phyloP scores from a whole-genome alignment of 2,329 filamentous ascomycete genomes.

The Bertia moriformis region DNA sequence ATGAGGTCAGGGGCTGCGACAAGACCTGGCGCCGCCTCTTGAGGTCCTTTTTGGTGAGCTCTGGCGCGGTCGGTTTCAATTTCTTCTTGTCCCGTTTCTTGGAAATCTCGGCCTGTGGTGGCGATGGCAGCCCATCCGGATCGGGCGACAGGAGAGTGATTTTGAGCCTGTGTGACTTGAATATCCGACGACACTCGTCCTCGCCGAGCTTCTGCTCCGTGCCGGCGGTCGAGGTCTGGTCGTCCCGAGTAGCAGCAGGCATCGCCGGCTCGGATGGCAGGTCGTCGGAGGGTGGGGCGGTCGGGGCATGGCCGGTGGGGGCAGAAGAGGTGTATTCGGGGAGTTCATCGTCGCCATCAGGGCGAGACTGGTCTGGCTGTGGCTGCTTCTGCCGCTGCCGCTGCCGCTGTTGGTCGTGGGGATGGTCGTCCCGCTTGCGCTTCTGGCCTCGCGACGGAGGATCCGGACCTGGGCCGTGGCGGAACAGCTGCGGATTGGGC shows the following conservation, averaged over 20 bases:
- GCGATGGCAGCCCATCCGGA: conserved; percentile 13
- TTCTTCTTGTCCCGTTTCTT: conserved; percentile 30
- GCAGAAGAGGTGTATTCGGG: conserved; percentile 47
- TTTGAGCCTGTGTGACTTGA: conserved; percentile 4
- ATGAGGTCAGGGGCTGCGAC: conserved; percentile 67
- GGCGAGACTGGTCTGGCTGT: no score
- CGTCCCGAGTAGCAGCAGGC: conserved; percentile 8
- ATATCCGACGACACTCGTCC: not conserved
- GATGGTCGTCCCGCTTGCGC: conserved; percentile 35
- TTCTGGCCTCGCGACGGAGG: conserved; percentile 29
- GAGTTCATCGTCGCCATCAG: conserved; percentile 21
- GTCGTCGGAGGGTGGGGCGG: no score
- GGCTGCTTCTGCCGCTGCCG: no score
- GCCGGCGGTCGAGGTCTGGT: conserved; percentile 5
- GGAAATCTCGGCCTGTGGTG: conserved; percentile 12
- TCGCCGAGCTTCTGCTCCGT: conserved; percentile 2
- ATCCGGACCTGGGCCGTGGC: conserved; percentile 40
- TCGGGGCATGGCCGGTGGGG: no score
- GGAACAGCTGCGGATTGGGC: conserved; percentile 56
- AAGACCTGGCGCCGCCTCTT: conserved; percentile 48
- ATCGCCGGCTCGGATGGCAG: conserved; percentile 7
- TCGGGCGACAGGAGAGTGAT: conserved; percentile 8
- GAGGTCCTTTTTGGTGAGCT: conserved; percentile 18
- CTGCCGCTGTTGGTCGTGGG: no score
- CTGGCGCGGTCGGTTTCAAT: conserved; percentile 26